Percentiles rank a stretch among this genome's conserved stretches.
These are phyloP conservation scores for Malus hybrid DNA, from an alignment of 331 rosid species.

Conservation along the genomic window DNA sequence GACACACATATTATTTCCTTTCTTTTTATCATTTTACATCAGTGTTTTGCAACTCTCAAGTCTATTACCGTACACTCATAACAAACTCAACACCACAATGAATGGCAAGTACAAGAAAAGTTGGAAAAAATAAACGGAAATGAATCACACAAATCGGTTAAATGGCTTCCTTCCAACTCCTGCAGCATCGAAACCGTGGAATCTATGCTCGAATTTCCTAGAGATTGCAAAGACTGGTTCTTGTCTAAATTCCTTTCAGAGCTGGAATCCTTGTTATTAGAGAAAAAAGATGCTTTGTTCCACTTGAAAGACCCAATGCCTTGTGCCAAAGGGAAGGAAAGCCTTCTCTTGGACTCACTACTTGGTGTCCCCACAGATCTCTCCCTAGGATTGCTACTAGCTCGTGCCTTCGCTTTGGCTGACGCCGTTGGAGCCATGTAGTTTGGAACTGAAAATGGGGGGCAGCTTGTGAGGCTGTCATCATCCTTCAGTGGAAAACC, in stretches of 20 bases:
- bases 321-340: conserved; percentile 70
- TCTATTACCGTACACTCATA: conserved; percentile 46
- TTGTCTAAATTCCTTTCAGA: conserved; percentile 45
- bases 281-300: conserved; percentile 59
- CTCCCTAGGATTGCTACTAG: conserved; percentile 66
- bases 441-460: conserved; percentile 79
- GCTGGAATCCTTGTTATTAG: conserved; percentile 41
- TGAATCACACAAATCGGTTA: conserved; percentile 94
- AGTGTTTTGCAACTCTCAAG: conserved; percentile 38
- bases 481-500: conserved; percentile 64
- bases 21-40: conserved; percentile 24
- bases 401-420: conserved; percentile 72
- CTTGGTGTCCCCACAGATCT: conserved; percentile 72
- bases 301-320: conserved; percentile 75
- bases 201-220: conserved; percentile 73
- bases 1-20: not conserved
- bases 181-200: conserved; percentile 63
- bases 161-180: conserved; percentile 84
- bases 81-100: conserved; percentile 28
- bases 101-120: conserved; percentile 4
- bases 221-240: conserved; percentile 52
- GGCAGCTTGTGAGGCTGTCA: conserved; percentile 89
- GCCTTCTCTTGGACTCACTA: conserved; percentile 68
- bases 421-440: conserved; percentile 83
- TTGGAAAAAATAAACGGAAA: conserved; percentile 18